Evolutionary conservation across 169 alveolate genomes (phyloP), one percentile per base, ranked within the genome.

Genomic region (Amoebophrya sp.): DNA sequence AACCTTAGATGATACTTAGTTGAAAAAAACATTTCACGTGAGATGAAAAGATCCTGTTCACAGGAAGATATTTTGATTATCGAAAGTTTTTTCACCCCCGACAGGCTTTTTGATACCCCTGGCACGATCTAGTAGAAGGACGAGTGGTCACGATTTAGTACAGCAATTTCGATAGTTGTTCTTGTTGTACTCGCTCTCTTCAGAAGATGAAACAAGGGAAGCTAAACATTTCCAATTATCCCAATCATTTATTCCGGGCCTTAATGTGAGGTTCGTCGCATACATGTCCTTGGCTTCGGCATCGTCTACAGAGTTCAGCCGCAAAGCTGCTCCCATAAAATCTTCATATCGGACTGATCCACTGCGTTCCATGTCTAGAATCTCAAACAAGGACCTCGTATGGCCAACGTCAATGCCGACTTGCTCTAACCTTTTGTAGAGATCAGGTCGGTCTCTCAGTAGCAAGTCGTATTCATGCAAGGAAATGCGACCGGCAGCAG

Each of bases 251-350:
- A 23, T 53, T 14, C n/a, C 76, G n/a, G 23, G 10, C 76, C n/a
- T 53, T 53, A 53, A 10, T 23, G 23, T 53, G n/a, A 23, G 76
- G n/a, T n/a, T 65, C 38, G 83, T 65, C 83, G 83, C 83, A 36
- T 65, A 65, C 83, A 65, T 65, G 26, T 65, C 83, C 83, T 65
- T 65, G 39, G 83, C 83, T 36, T 65, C 83, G 33, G 83, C 83
- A 36, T 65, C 83, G 83, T 65, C 83, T 36, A 65, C 83, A 6
- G 83, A 65, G 83, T 65, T 65, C 3, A 65, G 2, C 33, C 83
- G 83, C 36, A 65, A 36, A 26, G 83, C 83, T 26, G 83, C 83
- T 10, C 83, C 83, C 83, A 65, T 65, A 36, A 65, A 65, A 18
- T 65, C 83, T 36, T 65, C 83, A 26, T 26, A 65, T 6, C 83